These are phyloP conservation scores for Colletotrichum sp. DNA, from an alignment of 2,329 filamentous ascomycete genomes.

Conservation along the genomic window DNA sequence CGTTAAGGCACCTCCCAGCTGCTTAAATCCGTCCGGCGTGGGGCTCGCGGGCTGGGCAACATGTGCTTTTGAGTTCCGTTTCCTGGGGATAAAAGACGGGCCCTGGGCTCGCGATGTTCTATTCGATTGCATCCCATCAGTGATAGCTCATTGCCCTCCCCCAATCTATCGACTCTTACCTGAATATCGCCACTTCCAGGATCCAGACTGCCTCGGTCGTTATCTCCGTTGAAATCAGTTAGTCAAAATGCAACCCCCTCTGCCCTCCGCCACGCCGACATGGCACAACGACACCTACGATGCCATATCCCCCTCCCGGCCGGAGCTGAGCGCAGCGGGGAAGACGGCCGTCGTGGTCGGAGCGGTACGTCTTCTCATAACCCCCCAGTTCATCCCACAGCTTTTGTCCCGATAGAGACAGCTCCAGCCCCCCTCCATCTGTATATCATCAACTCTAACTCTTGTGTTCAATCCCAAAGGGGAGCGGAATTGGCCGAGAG, in stretches of 20 bases:
- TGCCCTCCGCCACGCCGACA: slow-evolving; percentile 22
- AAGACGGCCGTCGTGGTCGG: slow-evolving; percentile 70
- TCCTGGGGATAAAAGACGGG: slow-evolving; percentile 3
- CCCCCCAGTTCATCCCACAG: not conserved
- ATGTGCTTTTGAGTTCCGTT: not conserved
- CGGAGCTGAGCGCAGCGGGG: slow-evolving; percentile 44
- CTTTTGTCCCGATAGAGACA: not conserved
- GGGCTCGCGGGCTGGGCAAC: not conserved
- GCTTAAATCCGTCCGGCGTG: not conserved
- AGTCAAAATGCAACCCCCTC: slow-evolving; percentile 16
- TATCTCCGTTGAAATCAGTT: not conserved
- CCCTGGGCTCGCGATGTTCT: not conserved
- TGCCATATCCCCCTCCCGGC: slow-evolving; percentile 38
- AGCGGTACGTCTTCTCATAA: slow-evolving; percentile 47
- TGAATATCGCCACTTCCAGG: not conserved
- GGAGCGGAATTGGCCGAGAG: slow-evolving; percentile 65
- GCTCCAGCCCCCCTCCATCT: not conserved
- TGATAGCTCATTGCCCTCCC: not conserved
- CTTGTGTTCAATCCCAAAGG: not conserved
- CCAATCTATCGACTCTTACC: not conserved
- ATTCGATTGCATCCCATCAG: not conserved
- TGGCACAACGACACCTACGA: slow-evolving; percentile 41
- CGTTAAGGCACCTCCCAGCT: not conserved
- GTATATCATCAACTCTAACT: not conserved
- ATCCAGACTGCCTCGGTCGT: not conserved